Percentiles rank a stretch among this genome's conserved stretches.
Evolutionary conservation across 2,329 filamentous ascomycete genomes (phyloP).

Genomic region (Allantophomopsis cytisporea): DNA sequence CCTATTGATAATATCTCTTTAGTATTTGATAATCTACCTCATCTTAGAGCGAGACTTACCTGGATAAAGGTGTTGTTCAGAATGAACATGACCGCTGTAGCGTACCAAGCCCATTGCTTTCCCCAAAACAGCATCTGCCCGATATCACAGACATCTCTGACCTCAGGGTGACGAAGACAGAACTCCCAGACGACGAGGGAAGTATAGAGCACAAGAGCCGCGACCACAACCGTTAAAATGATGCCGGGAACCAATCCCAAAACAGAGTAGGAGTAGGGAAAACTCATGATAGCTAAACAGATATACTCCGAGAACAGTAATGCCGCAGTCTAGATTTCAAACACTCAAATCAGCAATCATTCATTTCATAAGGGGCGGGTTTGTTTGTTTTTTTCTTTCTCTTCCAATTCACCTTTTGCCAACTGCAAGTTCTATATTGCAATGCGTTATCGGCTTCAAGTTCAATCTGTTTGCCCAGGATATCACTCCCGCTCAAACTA

Average conservation of each 20-base stretch:
- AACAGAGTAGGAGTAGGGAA: constrained; percentile 83
- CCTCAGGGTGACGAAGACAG: constrained; percentile 78
- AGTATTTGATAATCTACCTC: neutral
- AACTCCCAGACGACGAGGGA: constrained; percentile 66
- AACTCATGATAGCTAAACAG: constrained; percentile 86
- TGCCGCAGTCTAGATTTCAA: constrained; percentile 52
- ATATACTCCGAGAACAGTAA: constrained; percentile 93
- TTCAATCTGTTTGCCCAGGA: constrained; percentile 52
- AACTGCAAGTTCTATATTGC: constrained; percentile 85
- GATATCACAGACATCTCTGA: constrained; percentile 87
- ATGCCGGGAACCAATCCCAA: constrained; percentile 78
- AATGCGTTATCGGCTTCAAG: constrained; percentile 67
- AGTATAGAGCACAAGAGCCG: constrained; percentile 72
- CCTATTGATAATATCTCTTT: constrained; percentile 24
- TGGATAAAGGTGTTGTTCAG: constrained; percentile 91
- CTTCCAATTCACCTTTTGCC: constrained; percentile 55
- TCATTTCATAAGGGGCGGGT: too few relatives aligned
- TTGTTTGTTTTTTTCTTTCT: too few relatives aligned
- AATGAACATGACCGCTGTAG: constrained; percentile 73
- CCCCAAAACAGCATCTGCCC: constrained; percentile 93
- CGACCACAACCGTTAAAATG: constrained; percentile 70
- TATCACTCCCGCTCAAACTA: constrained; percentile 10
- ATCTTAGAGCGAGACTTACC: constrained; percentile 21
- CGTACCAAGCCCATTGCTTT: constrained; percentile 57
- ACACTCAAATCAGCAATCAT: too few relatives aligned